Evolutionary conservation across 805 yeast genomes (phyloP).

Genomic region (Nakazawaea ambrosiae): DNA sequence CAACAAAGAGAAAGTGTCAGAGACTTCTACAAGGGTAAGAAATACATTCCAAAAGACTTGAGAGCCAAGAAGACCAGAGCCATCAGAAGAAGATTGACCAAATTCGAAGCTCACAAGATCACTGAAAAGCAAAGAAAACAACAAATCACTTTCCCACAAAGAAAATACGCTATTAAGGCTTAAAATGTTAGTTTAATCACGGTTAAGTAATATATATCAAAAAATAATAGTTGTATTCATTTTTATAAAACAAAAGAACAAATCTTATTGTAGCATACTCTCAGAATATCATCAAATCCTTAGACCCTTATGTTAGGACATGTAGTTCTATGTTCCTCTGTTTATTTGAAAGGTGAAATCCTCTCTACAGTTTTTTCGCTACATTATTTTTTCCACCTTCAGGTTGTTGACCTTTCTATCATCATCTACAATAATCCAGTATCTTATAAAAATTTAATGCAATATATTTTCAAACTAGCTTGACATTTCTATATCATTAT

Average conservation of each 20-base stretch:
- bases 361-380: neutral
- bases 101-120: slow-evolving; percentile 71
- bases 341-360: neutral
- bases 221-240: too few species aligned
- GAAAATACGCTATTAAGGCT: slow-evolving; percentile 98
- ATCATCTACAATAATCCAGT: too few species aligned
- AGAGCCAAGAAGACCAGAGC: slow-evolving; percentile 99
- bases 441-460: too few species aligned
- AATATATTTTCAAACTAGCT: too few species aligned
- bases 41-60: slow-evolving; percentile 96
- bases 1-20: slow-evolving; percentile 94
- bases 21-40: slow-evolving; percentile 92
- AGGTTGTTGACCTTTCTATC: too few species aligned
- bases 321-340: too few species aligned
- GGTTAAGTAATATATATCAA: neutral
- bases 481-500: slow-evolving; percentile 9
- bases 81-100: slow-evolving; percentile 92
- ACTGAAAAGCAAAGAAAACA: slow-evolving; percentile 91
- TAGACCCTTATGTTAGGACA: too few species aligned
- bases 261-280: too few species aligned
- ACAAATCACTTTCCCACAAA: slow-evolving; percentile 94
- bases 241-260: too few species aligned
- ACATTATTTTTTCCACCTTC: too few species aligned
- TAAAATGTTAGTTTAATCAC: slow-evolving; percentile 31
- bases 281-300: too few species aligned